Conservation (phyloP, 306 rosid species). For the Arachis hypogaea region DNA sequence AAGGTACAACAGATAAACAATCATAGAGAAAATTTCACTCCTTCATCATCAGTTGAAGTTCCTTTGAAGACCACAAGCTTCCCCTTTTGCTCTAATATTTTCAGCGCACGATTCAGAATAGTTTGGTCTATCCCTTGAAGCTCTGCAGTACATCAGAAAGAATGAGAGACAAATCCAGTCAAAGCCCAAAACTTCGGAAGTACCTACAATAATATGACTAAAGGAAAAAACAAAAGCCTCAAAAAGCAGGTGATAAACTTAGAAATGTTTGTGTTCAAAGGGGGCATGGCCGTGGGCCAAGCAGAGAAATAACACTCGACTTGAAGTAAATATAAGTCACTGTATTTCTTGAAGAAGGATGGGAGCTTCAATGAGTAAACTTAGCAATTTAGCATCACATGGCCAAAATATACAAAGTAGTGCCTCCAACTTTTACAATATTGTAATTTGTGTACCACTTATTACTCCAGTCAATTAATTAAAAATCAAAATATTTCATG, state of each 20-base stretch:
- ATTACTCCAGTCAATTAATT: neutral
- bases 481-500: neutral
- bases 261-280: neutral
- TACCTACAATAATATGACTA: neutral
- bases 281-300: neutral
- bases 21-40: constrained; percentile 75
- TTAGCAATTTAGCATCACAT: neutral
- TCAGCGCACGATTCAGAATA: constrained; percentile 78
- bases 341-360: constrained; percentile 6
- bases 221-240: neutral
- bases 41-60: constrained; percentile 92
- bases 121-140: constrained; percentile 82
- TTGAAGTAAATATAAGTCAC: constrained; percentile 1
- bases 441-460: neutral
- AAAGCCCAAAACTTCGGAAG: constrained; percentile 9
- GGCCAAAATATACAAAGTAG: neutral
- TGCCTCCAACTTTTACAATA: neutral
- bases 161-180: constrained; percentile 25
- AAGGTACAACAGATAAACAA: constrained; percentile 20
- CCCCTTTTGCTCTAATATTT: constrained; percentile 82
- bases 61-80: constrained; percentile 95
- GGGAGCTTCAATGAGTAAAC: neutral
- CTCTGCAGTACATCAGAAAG: constrained; percentile 53
- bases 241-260: constrained; percentile 7
- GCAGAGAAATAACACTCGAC: neutral